Percentiles rank a stretch among this genome's conserved stretches.
Conservation (phyloP, 2,329 filamentous ascomycete genomes). For the Thermochaetoides dissita region DNA sequence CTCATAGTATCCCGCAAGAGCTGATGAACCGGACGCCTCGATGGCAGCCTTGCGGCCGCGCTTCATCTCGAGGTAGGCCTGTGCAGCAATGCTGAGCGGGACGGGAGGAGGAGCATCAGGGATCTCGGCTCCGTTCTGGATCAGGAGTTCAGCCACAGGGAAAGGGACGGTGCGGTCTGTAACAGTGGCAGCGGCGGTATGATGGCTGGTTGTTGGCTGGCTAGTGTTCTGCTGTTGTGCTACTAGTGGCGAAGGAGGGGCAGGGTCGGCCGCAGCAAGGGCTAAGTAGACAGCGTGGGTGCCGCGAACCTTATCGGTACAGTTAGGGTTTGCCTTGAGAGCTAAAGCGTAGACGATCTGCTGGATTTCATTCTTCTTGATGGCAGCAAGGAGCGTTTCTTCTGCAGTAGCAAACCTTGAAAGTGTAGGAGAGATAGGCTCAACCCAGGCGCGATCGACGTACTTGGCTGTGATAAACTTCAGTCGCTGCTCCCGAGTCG, state of each 20-base stretch:
- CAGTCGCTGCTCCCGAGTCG: conserved; percentile 79
- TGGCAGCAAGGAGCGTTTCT: conserved; percentile 77
- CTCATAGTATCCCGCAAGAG: conserved; percentile 20
- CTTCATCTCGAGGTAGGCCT: conserved; percentile 74
- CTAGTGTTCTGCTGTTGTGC: too few species aligned
- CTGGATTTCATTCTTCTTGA: conserved; percentile 93
- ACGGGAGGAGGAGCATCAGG: conserved; percentile 64
- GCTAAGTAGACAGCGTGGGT: conserved; percentile 87
- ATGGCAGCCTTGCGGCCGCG: conserved; percentile 33
- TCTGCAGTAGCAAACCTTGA: conserved; percentile 68
- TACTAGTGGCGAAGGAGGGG: conserved; percentile 45
- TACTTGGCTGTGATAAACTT: conserved; percentile 94
- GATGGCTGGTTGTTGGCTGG: too few species aligned
- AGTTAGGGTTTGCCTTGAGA: conserved; percentile 74
- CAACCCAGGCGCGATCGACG: conserved; percentile 67
- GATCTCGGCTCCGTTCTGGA: conserved; percentile 89
- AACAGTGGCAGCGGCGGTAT: too few species aligned
- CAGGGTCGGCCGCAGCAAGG: conserved; percentile 82
- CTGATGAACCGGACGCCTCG: conserved; percentile 29
- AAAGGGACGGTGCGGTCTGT: conserved; percentile 51
- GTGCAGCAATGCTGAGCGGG: conserved; percentile 66
- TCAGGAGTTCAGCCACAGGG: conserved; percentile 74
- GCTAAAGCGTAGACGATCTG: conserved; percentile 85
- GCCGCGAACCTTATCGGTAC: conserved; percentile 68
- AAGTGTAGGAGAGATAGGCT: conserved; percentile 59